Evolutionary conservation across 306 rosid genomes (phyloP).

Genomic region (Cyclanthera cordifolia): DNA sequence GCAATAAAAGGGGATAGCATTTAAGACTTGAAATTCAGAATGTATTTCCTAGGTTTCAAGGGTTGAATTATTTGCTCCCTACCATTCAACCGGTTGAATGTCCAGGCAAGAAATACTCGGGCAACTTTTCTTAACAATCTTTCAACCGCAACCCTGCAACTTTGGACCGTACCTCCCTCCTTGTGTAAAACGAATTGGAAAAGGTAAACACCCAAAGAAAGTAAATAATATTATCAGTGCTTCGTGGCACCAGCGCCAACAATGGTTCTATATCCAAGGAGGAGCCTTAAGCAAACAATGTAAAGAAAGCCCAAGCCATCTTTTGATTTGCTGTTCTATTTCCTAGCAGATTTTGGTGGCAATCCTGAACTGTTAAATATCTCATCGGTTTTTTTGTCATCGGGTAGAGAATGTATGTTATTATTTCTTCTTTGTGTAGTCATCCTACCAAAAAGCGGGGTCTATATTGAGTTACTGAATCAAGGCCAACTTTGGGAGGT

Average conservation of each 20-base stretch:
- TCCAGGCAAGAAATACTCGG: not conserved
- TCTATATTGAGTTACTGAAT: not conserved
- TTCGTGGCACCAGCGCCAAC: not conserved
- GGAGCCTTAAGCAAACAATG: not conserved
- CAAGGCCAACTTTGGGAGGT: not conserved
- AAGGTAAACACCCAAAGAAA: not conserved
- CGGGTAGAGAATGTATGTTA: not conserved
- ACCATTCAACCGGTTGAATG: not conserved
- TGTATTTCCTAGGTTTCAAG: not conserved
- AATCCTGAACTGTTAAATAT: not conserved
- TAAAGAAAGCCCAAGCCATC: not conserved
- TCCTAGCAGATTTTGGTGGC: not conserved
- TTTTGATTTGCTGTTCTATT: not conserved
- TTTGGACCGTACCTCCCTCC: not conserved
- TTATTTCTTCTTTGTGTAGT: not conserved
- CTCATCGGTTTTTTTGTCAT: not conserved
- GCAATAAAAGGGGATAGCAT: not conserved
- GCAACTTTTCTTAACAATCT: not conserved
- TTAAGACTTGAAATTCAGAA: not conserved
- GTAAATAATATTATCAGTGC: not conserved
- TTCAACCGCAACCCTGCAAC: not conserved
- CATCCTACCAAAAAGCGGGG: not conserved
- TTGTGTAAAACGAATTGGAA: not conserved
- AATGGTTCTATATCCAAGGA: not conserved
- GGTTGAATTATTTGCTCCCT: not conserved